Evolutionary conservation across 2,329 filamentous ascomycete genomes (phyloP).

Genomic region (Aspergillus versicolor): DNA sequence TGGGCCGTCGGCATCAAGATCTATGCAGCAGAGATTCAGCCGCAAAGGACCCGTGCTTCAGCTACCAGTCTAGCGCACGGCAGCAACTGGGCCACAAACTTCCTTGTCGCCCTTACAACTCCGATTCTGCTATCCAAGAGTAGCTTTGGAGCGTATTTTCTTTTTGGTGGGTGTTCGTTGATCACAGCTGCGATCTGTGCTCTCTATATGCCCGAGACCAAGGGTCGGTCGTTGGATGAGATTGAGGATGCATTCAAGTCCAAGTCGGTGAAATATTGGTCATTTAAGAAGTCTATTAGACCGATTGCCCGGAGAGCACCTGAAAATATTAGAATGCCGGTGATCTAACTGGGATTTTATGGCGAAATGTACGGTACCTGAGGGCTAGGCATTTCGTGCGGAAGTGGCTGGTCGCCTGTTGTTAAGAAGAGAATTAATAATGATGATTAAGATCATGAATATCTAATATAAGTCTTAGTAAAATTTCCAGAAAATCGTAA

Average conservation of each 20-base stretch:
- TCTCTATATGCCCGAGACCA: slow-evolving; percentile 53
- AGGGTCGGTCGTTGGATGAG: slow-evolving; percentile 49
- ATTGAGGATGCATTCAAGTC: slow-evolving; percentile 50
- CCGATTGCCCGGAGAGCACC: not conserved
- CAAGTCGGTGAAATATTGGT: slow-evolving; percentile 8
- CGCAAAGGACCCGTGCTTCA: slow-evolving; percentile 53
- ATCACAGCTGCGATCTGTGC: slow-evolving; percentile 41
- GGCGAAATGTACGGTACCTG: not conserved
- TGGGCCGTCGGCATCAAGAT: slow-evolving; percentile 59
- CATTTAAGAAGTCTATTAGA: slow-evolving; percentile 6
- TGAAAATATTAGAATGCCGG: slow-evolving; percentile 2
- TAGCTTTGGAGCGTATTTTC: slow-evolving; percentile 47
- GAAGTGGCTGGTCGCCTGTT: no score
- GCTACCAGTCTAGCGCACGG: slow-evolving; percentile 55
- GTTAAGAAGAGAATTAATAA: no score
- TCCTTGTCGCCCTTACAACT: slow-evolving; percentile 46
- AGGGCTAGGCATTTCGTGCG: not conserved
- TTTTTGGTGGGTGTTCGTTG: slow-evolving; percentile 45
- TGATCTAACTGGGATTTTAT: not conserved
- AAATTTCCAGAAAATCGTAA: no score
- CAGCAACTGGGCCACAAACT: slow-evolving; percentile 51
- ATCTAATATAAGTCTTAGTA: no score
- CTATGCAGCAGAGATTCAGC: slow-evolving; percentile 60
- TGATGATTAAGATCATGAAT: no score
- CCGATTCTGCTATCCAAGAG: slow-evolving; percentile 45